Evolutionary conservation across 345 rosid genomes (phyloP).

Genomic region (Brassica incana): DNA sequence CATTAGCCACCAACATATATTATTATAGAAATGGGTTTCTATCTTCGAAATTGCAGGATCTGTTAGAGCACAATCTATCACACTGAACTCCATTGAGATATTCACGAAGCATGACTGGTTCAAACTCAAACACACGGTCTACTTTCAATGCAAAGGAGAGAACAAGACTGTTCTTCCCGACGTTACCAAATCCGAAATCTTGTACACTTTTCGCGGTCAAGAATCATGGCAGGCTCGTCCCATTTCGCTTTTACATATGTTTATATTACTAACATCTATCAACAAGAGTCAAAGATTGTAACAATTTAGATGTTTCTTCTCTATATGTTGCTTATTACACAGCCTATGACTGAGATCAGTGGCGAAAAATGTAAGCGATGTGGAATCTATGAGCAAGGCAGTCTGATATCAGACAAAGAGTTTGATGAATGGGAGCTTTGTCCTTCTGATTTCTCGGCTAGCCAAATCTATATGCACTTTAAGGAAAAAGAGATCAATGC

Average conservation of each 20-base stretch:
- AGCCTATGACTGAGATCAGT: slow-evolving; percentile 69
- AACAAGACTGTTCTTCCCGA: slow-evolving; percentile 54
- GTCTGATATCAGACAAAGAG: slow-evolving; percentile 59
- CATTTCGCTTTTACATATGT: not conserved
- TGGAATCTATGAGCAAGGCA: slow-evolving; percentile 80
- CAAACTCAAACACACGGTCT: slow-evolving; percentile 49
- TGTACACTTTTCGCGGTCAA: slow-evolving; percentile 58
- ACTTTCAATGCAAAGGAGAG: slow-evolving; percentile 67
- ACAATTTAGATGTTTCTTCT: not conserved
- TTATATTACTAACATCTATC: not conserved
- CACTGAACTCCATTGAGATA: slow-evolving; percentile 54
- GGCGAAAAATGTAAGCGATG: slow-evolving; percentile 85
- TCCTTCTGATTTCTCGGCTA: slow-evolving; percentile 65
- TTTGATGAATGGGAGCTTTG: slow-evolving; percentile 92
- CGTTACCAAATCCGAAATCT: slow-evolving; percentile 38
- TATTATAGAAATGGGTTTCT: not conserved
- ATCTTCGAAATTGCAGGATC: slow-evolving; percentile 27
- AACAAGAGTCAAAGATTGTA: not conserved
- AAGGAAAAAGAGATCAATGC: slow-evolving; percentile 62
- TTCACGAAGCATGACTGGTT: slow-evolving; percentile 60
- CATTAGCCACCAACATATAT: not conserved
- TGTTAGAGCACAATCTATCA: slow-evolving; percentile 44
- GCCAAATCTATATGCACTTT: slow-evolving; percentile 53
- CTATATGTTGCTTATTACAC: slow-evolving; percentile 40
- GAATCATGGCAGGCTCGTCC: slow-evolving; percentile 75